phyloP scores from a whole-genome alignment of 208 protist genomes.

The Trichomonas vaginalis region DNA sequence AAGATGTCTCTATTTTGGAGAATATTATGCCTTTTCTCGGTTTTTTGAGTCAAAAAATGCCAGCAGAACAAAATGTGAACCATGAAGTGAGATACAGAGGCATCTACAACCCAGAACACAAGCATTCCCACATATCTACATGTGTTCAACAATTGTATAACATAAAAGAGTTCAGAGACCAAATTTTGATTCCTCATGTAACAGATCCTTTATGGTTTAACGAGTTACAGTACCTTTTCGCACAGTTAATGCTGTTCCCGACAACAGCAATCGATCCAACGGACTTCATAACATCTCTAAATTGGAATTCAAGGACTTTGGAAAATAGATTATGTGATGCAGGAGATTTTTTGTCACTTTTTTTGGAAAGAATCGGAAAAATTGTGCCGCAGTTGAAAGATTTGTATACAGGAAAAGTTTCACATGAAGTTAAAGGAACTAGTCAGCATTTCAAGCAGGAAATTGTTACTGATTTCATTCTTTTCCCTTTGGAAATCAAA shows the following conservation, averaged over 20 bases:
- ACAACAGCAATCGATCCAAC: background rate
- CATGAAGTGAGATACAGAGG: background rate
- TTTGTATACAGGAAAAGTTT: background rate
- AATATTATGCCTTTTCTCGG: background rate
- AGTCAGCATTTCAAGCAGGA: background rate
- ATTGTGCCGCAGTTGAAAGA: background rate
- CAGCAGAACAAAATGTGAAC: background rate
- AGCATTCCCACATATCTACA: background rate
- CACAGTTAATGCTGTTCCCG: background rate
- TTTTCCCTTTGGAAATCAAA: background rate
- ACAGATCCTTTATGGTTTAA: background rate
- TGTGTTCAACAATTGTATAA: background rate
- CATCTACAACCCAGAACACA: background rate
- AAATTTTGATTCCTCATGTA: background rate
- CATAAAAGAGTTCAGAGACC: background rate
- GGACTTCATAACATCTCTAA: background rate
- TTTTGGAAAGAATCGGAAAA: background rate
- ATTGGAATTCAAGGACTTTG: background rate
- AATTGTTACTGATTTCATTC: background rate
- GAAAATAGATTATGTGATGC: background rate
- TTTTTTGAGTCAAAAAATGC: background rate
- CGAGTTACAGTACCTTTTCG: background rate
- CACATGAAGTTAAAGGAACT: background rate
- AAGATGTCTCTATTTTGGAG: background rate
- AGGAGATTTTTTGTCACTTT: background rate